Evolutionary conservation across 805 yeast genomes (phyloP).

Genomic region (Candida ipomoeae): DNA sequence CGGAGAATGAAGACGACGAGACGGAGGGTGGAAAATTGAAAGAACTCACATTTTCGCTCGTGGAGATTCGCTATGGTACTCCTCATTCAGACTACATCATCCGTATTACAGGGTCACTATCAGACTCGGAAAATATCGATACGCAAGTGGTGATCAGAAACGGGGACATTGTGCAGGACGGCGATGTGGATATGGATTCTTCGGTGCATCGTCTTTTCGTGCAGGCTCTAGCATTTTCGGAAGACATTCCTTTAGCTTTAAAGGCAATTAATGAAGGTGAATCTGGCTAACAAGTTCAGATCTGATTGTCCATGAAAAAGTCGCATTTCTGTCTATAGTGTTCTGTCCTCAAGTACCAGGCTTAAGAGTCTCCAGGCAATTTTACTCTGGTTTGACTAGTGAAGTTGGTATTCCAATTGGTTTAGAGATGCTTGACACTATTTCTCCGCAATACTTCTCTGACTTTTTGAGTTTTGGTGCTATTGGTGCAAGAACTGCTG

Average conservation of each 20-base stretch:
- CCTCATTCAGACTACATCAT: slow-evolving; percentile 22
- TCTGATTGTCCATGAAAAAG: too few species aligned
- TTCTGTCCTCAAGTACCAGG: too few species aligned
- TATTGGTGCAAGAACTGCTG: slow-evolving; percentile 98
- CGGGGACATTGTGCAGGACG: slow-evolving; percentile 22
- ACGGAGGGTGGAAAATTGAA: neutral
- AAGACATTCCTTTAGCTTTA: slow-evolving; percentile 26
- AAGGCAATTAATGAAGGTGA: slow-evolving; percentile 9
- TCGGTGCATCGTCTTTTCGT: slow-evolving; percentile 20
- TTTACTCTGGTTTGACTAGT: slow-evolving; percentile 79
- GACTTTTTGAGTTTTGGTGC: slow-evolving; percentile 96
- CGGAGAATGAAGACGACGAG: slow-evolving; percentile 8
- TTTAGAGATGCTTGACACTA: slow-evolving; percentile 96
- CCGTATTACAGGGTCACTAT: slow-evolving; percentile 17
- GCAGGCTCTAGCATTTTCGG: slow-evolving; percentile 28
- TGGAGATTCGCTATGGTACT: slow-evolving; percentile 23
- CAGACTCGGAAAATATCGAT: slow-evolving; percentile 8
- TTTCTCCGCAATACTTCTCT: slow-evolving; percentile 91
- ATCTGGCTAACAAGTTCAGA: too few species aligned
- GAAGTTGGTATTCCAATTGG: slow-evolving; percentile 75
- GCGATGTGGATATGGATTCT: slow-evolving; percentile 22
- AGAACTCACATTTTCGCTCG: slow-evolving; percentile 15
- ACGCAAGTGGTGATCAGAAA: slow-evolving; percentile 27
- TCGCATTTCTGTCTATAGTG: too few species aligned
- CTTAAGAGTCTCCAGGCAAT: slow-evolving; percentile 75